Conservation (phyloP, 2,329 filamentous ascomycete genomes). For the Keithomyces neogunnii region DNA sequence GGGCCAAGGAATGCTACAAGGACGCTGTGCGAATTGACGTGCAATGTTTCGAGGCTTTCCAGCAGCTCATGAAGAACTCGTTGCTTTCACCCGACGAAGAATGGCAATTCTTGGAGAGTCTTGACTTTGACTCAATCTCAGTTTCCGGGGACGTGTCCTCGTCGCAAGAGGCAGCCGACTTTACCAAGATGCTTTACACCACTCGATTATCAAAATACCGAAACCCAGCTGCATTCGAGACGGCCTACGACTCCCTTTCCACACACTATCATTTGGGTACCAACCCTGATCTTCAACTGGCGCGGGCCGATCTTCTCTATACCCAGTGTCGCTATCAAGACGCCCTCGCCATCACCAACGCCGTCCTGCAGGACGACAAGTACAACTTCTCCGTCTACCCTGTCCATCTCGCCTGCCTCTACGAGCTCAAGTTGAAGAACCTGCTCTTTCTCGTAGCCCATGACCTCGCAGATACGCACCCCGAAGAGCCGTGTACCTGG, state of each 20-base stretch:
- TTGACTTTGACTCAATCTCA: conserved; percentile 80
- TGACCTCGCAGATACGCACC: conserved; percentile 84
- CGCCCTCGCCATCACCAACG: conserved; percentile 73
- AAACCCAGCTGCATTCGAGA: conserved; percentile 72
- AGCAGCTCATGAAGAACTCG: conserved; percentile 94
- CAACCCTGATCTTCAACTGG: conserved; percentile 85
- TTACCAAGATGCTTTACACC: conserved; percentile 93
- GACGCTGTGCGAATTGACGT: conserved; percentile 94
- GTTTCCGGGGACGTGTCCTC: conserved; percentile 55
- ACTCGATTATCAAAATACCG: conserved; percentile 93
- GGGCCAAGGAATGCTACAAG: conserved; percentile 97
- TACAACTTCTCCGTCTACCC: conserved; percentile 88
- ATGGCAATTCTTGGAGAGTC: conserved; percentile 76
- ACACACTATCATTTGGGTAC: conserved; percentile 83
- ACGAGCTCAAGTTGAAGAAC: conserved; percentile 80
- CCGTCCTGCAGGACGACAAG: conserved; percentile 73
- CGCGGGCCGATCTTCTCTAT: conserved; percentile 83
- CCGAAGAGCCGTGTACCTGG: conserved; percentile 86
- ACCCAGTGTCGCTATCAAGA: conserved; percentile 92
- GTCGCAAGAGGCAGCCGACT: conserved; percentile 82
- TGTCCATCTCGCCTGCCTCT: conserved; percentile 82
- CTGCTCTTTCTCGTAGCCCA: conserved; percentile 86
- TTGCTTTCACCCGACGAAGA: conserved; percentile 85
- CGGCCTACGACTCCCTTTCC: conserved; percentile 81
- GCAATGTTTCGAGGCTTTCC: conserved; percentile 96